Evolutionary conservation across 345 rosid species (phyloP), one percentile per base, ranked within the genome.

Genomic region (Citrus trifoliata): DNA sequence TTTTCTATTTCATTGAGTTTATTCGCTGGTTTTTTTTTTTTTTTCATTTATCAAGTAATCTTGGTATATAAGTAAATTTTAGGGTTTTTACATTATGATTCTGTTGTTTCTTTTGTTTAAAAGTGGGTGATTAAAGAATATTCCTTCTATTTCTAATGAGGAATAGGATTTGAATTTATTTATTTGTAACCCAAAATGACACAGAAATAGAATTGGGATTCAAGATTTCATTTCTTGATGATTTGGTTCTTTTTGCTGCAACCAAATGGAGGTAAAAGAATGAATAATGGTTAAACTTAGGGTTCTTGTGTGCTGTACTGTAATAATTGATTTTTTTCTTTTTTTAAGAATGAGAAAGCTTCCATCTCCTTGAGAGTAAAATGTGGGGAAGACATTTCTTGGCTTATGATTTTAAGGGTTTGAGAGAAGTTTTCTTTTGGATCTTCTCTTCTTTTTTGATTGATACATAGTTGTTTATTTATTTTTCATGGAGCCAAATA

Each of bases 31-130:
- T 48, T 65, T 5, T 18, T 64, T 32, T 30, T 32, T 32, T 28
- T 63, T 30, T 32, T 32, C 40, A 18, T 24, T 18, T 27, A n/a
- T 70, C 56, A 5, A 53, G 61, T 19, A 19, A 51, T 18, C 18
- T 14, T 19, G 27, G 6, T 3, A 12, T 55, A 30, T 64, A 21
- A 63, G 46, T 75, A 33, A 48, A 30, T 63, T 40, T 75, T 75
- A 75, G 78, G 78, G 78, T 75, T 75, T 64, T 75, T 8, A 19
- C 37, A 30, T 27, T 5, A 5, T 75, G 46, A 48, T 25, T 62
- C 14, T 63, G 67, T 12, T 75, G 48, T 75, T 74, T 61, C 35
- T 61, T 67, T 60, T 74, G 33, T 74, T 13, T 7, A 38, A 74
- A 61, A 21, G 28, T 10, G 28, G 6, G 56, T 25, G 46, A 68